These are phyloP conservation scores for Backusella psychrophila DNA, from an alignment of 192 early-diverging fungal genomes.

Conservation along the genomic window DNA sequence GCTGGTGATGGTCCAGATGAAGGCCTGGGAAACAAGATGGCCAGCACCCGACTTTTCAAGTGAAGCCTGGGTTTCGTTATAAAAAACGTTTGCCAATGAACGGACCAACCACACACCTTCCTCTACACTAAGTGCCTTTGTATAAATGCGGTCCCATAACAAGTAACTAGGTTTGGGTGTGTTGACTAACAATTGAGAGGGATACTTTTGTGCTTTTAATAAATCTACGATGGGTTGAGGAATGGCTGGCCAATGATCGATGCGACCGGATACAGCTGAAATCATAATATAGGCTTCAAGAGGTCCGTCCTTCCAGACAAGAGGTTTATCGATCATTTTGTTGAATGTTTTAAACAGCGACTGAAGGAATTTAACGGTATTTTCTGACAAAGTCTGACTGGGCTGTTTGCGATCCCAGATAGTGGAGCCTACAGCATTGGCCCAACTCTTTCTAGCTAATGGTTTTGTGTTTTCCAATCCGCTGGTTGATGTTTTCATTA, in stretches of 20 bases:
- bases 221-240: slow-evolving; percentile 22
- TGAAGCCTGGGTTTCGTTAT: slow-evolving; percentile 34
- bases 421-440: slow-evolving; percentile 54
- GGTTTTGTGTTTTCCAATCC: slow-evolving; percentile 63
- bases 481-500: slow-evolving; percentile 48
- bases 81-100: slow-evolving; percentile 47
- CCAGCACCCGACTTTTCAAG: slow-evolving; percentile 40
- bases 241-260: slow-evolving; percentile 27
- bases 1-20: slow-evolving; percentile 54
- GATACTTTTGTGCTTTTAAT: slow-evolving; percentile 43
- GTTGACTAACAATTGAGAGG: slow-evolving; percentile 31
- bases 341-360: slow-evolving; percentile 50
- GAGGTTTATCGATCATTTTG: slow-evolving; percentile 58
- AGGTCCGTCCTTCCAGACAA: slow-evolving; percentile 54
- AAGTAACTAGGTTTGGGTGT: slow-evolving; percentile 69
- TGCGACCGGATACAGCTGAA: slow-evolving; percentile 50
- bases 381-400: slow-evolving; percentile 11
- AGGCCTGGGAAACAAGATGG: slow-evolving; percentile 46
- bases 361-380: slow-evolving; percentile 40
- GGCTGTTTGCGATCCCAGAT: slow-evolving; percentile 45
- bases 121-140: slow-evolving; percentile 57
- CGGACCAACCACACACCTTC: slow-evolving; percentile 73
- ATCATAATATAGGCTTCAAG: slow-evolving; percentile 66
- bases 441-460: slow-evolving; percentile 62
- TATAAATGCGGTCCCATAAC: slow-evolving; percentile 82